phyloP scores from a whole-genome alignment of 768 basidiomycete genomes.

The Amanita rubescens region DNA sequence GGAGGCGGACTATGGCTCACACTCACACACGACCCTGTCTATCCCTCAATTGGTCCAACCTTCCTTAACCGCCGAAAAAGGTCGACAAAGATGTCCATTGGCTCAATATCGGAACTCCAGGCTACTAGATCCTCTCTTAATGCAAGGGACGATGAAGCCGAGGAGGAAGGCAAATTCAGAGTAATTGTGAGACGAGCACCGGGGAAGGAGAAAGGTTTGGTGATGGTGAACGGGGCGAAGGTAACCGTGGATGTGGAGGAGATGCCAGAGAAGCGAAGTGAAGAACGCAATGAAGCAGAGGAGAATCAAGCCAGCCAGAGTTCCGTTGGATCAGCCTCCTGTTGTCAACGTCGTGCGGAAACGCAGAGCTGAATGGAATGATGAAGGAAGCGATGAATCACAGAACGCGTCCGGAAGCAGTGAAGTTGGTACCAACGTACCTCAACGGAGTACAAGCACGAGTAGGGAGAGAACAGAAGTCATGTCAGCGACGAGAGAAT shows the following conservation, averaged over 20 bases:
- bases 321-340: constrained; percentile 91
- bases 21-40: constrained; percentile 71
- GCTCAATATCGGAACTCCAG: neutral
- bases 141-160: neutral
- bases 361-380: constrained; percentile 68
- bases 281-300: constrained; percentile 79
- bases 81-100: neutral
- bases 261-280: constrained; percentile 77
- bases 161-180: constrained; percentile 8
- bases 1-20: constrained; percentile 96
- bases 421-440: neutral
- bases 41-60: constrained; percentile 52
- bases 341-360: constrained; percentile 65
- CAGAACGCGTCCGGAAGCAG: constrained; percentile 12
- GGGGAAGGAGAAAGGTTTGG: constrained; percentile 70
- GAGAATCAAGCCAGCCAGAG: constrained; percentile 74
- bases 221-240: constrained; percentile 87
- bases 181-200: constrained; percentile 72
- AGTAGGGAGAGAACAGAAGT: constrained; percentile 9
- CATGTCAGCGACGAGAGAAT: constrained; percentile 27
- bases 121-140: neutral
- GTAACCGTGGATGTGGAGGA: constrained; percentile 85
- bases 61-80: neutral
- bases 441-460: constrained; percentile 6
- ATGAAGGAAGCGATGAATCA: constrained; percentile 29